Base-by-base conservation (phyloP, 345 rosid genomes). In the Hevea brasiliensis region DNA sequence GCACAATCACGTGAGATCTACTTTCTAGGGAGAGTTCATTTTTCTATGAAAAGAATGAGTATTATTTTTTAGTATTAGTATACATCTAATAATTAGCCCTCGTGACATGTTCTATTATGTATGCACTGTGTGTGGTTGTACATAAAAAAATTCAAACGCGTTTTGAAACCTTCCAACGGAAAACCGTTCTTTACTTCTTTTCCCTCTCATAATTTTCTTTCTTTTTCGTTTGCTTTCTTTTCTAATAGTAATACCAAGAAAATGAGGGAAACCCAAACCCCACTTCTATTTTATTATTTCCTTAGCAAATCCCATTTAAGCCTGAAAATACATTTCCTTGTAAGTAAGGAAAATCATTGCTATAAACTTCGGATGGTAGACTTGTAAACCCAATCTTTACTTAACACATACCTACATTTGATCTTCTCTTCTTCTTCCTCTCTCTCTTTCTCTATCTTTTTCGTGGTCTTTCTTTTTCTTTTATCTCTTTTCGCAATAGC, bases 121-220 rank as follows among this genome's bases (percentile, higher is more conserved):
- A n/a, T n/a, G 37, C 4, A 32, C 37, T 4, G 37, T 32, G 37
- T 32, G 37, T 32, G 37, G 2, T 4, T 32, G 4, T 32, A 32
- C 4, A 32, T 32, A 3, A 15, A 45, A 0, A 45, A 23, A 6
- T 35, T 53, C 0, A 24, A 48, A 72, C 70, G 63, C 73, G 70
- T 53, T 70, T 58, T 60, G 73, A 67, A 74, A 45, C 47, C 8
- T 81, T 51, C 79, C 72, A 72, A 64, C 87, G 24, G 76, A 54
- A 76, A 79, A 74, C 68, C 74, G 65, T 66, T 72, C 65, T 74
- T 56, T n/a, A n/a, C n/a, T 40, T 66, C 18, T 61, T 17, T 48
- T 12, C 20, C 55, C 55, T 6, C 21, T 18, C 3, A 12, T 15
- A 27, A 6, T 13, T 64, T 8, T 37, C 42, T n/a, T 13, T 53